These are phyloP conservation scores for Clarireedia paspali DNA, from an alignment of 2,329 filamentous ascomycete species.

Conservation along the genomic window DNA sequence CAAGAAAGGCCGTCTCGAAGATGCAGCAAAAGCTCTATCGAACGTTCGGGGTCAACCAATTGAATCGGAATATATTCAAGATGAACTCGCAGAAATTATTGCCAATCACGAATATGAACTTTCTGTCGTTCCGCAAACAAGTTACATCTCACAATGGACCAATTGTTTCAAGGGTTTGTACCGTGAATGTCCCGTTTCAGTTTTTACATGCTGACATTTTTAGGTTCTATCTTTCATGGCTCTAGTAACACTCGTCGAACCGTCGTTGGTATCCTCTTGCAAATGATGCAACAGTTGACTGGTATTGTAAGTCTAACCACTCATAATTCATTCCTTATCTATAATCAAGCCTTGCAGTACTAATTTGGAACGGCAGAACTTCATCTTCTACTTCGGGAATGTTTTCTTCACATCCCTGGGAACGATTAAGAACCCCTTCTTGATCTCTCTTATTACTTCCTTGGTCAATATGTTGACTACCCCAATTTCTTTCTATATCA, in stretches of 20 bases:
- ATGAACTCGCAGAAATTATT: slow-evolving; percentile 76
- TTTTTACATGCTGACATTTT: too few species aligned
- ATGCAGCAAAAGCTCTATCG: slow-evolving; percentile 54
- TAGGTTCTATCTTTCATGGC: slow-evolving; percentile 41
- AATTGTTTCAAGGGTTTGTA: slow-evolving; percentile 52
- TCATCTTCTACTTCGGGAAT: slow-evolving; percentile 83
- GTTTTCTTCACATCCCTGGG: slow-evolving; percentile 75
- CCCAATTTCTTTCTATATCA: slow-evolving; percentile 77
- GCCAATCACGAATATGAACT: slow-evolving; percentile 86
- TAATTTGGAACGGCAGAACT: slow-evolving; percentile 44
- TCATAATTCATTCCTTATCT: too few species aligned
- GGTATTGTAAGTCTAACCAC: slow-evolving; percentile 46
- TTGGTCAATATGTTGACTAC: slow-evolving; percentile 83
- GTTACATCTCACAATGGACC: slow-evolving; percentile 62
- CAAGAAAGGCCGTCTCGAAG: slow-evolving; percentile 63
- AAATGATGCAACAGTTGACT: slow-evolving; percentile 71
- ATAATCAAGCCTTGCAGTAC: too few species aligned
- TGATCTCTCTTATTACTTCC: slow-evolving; percentile 79
- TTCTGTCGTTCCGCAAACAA: slow-evolving; percentile 53
- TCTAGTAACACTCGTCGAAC: slow-evolving; percentile 63
- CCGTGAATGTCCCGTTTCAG: too few species aligned
- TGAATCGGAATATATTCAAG: slow-evolving; percentile 63
- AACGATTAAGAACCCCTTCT: slow-evolving; percentile 69
- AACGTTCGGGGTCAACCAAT: slow-evolving; percentile 65
- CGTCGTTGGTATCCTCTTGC: slow-evolving; percentile 62